These are phyloP conservation scores for Candida alai DNA, from an alignment of 805 yeast species.

Conservation along the genomic window DNA sequence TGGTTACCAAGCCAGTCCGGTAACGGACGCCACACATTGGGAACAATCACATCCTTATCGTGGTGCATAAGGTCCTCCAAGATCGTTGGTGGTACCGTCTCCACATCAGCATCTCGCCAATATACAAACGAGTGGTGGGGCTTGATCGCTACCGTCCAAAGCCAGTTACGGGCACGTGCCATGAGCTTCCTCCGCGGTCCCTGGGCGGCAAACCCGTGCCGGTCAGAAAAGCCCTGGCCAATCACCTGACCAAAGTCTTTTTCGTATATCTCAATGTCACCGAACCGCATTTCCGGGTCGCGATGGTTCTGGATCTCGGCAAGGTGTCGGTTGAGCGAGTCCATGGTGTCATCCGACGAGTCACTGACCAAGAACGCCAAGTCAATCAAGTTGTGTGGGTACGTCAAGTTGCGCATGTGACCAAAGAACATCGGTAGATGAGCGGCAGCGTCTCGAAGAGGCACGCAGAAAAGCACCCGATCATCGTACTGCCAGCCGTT, in stretches of 20 bases:
- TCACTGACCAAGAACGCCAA: slow-evolving; percentile 84
- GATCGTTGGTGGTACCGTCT: slow-evolving; percentile 77
- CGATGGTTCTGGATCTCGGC: slow-evolving; percentile 61
- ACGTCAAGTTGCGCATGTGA: slow-evolving; percentile 74
- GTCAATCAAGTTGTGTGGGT: slow-evolving; percentile 84
- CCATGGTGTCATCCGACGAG: slow-evolving; percentile 84
- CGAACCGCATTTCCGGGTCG: slow-evolving; percentile 63
- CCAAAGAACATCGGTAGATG: slow-evolving; percentile 87
- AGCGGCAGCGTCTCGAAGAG: slow-evolving; percentile 86
- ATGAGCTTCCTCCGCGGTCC: slow-evolving; percentile 91
- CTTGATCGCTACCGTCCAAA: slow-evolving; percentile 76
- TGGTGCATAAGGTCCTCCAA: slow-evolving; percentile 92
- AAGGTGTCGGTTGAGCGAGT: slow-evolving; percentile 54
- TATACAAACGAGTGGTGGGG: slow-evolving; percentile 96
- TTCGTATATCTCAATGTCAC: slow-evolving; percentile 81
- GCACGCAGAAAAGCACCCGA: slow-evolving; percentile 80
- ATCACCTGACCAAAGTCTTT: slow-evolving; percentile 91
- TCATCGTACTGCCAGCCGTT: slow-evolving; percentile 81
- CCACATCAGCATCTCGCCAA: slow-evolving; percentile 99
- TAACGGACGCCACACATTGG: slow-evolving; percentile 88
- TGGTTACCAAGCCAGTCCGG: slow-evolving; percentile 84
- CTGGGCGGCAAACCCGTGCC: slow-evolving; percentile 95
- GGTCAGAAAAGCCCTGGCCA: slow-evolving; percentile 88
- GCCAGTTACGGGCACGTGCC: slow-evolving; percentile 97
- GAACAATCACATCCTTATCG: slow-evolving; percentile 87